phyloP scores from a whole-genome alignment of 2,329 filamentous ascomycete genomes.

The Fusarium decemcellulare region DNA sequence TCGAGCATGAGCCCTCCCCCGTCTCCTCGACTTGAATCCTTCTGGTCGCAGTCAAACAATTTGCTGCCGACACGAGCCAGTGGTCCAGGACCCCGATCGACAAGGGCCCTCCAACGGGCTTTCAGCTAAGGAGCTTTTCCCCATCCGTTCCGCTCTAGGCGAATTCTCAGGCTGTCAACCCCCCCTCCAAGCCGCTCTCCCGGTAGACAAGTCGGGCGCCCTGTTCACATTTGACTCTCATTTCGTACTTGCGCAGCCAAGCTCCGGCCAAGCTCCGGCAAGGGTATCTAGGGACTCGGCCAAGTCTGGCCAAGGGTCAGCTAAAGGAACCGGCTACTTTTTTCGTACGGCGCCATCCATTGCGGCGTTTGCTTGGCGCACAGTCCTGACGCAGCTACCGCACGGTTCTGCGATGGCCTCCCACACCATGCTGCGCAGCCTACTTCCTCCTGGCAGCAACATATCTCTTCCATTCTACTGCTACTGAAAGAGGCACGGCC shows the following conservation, averaged over 20 bases:
- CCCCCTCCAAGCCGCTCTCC: slow-evolving; percentile 3
- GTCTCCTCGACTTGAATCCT: neutral
- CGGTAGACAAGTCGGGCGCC: neutral
- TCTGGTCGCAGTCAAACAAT: slow-evolving; percentile 14
- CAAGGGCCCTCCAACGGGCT: slow-evolving; percentile 17
- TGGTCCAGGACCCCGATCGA: slow-evolving; percentile 8
- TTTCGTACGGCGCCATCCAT: slow-evolving; percentile 16
- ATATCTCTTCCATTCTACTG: slow-evolving; percentile 24
- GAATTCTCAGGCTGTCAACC: neutral
- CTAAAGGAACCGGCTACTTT: slow-evolving; percentile 30
- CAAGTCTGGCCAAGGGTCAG: slow-evolving; percentile 33
- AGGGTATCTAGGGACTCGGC: slow-evolving; percentile 36
- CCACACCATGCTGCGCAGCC: slow-evolving; percentile 36
- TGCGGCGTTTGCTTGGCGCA: slow-evolving; percentile 38
- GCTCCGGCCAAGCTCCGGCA: slow-evolving; percentile 34
- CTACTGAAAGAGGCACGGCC: slow-evolving; percentile 24
- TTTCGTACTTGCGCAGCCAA: slow-evolving; percentile 26
- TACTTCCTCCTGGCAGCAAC: slow-evolving; percentile 35
- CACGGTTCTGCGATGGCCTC: slow-evolving; percentile 46
- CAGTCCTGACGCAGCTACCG: slow-evolving; percentile 37
- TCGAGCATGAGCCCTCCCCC: slow-evolving; percentile 1
- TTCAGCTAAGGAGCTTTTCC: slow-evolving; percentile 1
- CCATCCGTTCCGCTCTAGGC: neutral
- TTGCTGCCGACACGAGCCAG: slow-evolving; percentile 9
- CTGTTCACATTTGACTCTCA: slow-evolving; percentile 7